Evolutionary conservation across 2,329 filamentous ascomycete species (phyloP), one percentile per base, ranked within the genome.

Genomic region (Cladorrhinum sp.): DNA sequence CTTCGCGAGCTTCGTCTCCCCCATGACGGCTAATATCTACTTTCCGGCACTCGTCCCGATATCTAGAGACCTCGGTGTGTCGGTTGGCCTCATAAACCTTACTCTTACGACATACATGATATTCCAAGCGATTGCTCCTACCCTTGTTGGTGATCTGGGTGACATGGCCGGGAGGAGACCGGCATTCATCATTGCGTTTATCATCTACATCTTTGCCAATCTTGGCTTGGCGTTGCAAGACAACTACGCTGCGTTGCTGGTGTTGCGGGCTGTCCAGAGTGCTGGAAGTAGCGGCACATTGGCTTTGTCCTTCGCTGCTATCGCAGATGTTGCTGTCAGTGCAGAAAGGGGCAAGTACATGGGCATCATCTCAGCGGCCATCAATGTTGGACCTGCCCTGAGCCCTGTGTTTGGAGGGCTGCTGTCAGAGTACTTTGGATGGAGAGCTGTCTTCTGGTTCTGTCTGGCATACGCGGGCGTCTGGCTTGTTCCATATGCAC

Each of bases 321-420:
- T 93, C 13, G 86, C 88, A 0, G 91, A 95, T 67, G 80, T 92
- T 4, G 81, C 86, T 0, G 85, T 87, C 0, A 85, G 82, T 50
- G 80, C 83, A 0, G 88, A 93, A 71, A 78, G 91, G 66, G 91
- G 90, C 2, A 83, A 81, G 59, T 93, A 90, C 69, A 87, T 93
- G 76, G 89, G 85, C 55, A 81, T 86, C 62, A 83, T 86, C n/a
- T 82, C 80, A 29, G 79, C 79, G 3, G 85, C 82, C 16, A 76
- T 82, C 57, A 84, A 86, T 2, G 68, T 89, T 27, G 81, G 80
- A 0, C 80, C 81, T 2, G 74, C 82, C 0, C 58, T 85, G 3
- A 80, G 84, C 0, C 86, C 88, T 0, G 79, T 88, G 1, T 75
- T 90, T 2, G 87, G 88, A 13, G 88, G 87, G 1, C 64, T 90